phyloP scores from a whole-genome alignment of 768 basidiomycete species.

The Phaeotremella fagi region DNA sequence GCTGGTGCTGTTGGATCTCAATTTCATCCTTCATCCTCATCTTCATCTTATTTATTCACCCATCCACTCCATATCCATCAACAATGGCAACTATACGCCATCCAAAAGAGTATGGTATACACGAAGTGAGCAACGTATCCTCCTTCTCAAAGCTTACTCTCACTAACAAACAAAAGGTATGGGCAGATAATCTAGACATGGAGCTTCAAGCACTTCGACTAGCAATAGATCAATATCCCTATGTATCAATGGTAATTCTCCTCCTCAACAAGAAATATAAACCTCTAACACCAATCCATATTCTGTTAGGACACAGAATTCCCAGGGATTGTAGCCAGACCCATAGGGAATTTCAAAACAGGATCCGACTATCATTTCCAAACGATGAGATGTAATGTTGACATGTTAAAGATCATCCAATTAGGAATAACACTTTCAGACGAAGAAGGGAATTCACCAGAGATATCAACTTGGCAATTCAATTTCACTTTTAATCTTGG shows the following conservation, averaged over 20 bases:
- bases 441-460: constrained; percentile 87
- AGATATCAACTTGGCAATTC: constrained; percentile 96
- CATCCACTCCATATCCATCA: not conserved
- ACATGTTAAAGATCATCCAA: constrained; percentile 95
- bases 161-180: constrained; percentile 58
- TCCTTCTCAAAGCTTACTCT: not conserved
- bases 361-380: constrained; percentile 99
- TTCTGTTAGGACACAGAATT: constrained; percentile 86
- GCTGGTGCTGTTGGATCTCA: not conserved
- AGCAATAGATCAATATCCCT: constrained; percentile 83
- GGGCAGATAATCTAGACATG: constrained; percentile 83
- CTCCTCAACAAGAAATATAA: no score
- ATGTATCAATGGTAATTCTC: constrained; percentile 78
- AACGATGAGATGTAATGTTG: constrained; percentile 99
- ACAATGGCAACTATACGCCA: constrained; percentile 26
- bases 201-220: constrained; percentile 87
- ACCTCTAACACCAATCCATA: constrained; percentile 3
- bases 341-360: constrained; percentile 92
- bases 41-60: not conserved
- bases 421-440: constrained; percentile 91
- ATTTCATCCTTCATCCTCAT: not conserved
- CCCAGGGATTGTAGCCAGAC: constrained; percentile 94
- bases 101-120: constrained; percentile 33
- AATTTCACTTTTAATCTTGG: constrained; percentile 89
- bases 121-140: constrained; percentile 23